These are phyloP conservation scores for Penicillium waksmanii DNA, from an alignment of 495 filamentous ascomycete genomes.

Conservation along the genomic window DNA sequence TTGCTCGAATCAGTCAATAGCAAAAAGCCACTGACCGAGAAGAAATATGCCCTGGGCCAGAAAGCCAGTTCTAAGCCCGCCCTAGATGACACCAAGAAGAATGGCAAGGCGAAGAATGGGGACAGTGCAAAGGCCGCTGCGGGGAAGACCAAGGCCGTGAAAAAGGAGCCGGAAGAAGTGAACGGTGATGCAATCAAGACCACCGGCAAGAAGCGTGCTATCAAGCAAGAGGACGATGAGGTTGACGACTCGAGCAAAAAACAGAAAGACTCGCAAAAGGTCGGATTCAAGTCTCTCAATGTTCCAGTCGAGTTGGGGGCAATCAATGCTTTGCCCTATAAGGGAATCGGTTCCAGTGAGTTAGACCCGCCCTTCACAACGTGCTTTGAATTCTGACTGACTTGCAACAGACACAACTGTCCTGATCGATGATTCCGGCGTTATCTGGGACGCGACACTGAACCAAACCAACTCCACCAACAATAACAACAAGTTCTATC, in stretches of 20 bases:
- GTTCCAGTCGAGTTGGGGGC: conserved; percentile 52
- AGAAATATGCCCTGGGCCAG: conserved; percentile 36
- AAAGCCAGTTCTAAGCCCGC: conserved; percentile 1
- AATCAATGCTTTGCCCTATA: too few relatives aligned
- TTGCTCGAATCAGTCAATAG: conserved; percentile 54
- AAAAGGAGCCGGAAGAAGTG: not conserved
- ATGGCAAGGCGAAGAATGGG: not conserved
- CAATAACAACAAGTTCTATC: conserved; percentile 79
- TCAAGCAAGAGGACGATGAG: conserved; percentile 7
- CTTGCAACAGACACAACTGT: conserved; percentile 43
- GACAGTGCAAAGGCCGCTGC: not conserved
- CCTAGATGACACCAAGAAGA: conserved; percentile 13
- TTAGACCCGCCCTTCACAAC: too few relatives aligned
- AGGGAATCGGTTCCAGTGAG: too few relatives aligned
- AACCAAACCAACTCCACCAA: conserved; percentile 53
- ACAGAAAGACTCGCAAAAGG: conserved; percentile 48
- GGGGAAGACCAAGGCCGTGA: not conserved
- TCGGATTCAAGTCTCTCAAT: conserved; percentile 40
- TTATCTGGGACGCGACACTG: conserved; percentile 64
- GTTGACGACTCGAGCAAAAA: conserved; percentile 31
- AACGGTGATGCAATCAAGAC: conserved; percentile 28
- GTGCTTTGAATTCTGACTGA: not conserved
- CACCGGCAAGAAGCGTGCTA: conserved; percentile 35
- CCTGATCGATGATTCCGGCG: conserved; percentile 62
- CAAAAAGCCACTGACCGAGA: conserved; percentile 47